Base-by-base conservation (phyloP, 305 asterid species). In the Lippia alba region DNA sequence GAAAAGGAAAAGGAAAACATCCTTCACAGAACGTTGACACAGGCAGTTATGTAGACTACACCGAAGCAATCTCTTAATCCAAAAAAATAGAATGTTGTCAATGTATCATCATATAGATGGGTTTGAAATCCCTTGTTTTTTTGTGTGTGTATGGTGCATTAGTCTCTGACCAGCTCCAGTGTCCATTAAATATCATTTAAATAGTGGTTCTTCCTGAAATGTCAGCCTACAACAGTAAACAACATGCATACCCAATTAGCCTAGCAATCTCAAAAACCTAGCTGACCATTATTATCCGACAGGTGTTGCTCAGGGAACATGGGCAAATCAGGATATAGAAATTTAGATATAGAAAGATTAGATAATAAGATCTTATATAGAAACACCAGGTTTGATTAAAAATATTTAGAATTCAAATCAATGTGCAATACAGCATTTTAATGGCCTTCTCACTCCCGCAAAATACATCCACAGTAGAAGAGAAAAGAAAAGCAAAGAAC, bases 181-280 rank as follows among this genome's bases (percentile, higher is more conserved):
- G 44, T 49, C 65, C 65, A 45, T 41, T 41, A 11, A 36, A 12
- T 54, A 71, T 17, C 68, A 64, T 59, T 51, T 51, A 40, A 41
- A 10, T 55, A 40, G 34, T 48, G 61, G n/a, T 72, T 56, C 36
- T 46, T 9, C 39, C 17, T 40, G 12, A 17, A 55, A 50, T 14
- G 12, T 53, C 71, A 58, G 56, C 70, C 73, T 65, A 57, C 61
- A 70, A 71, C 48, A 50, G 36, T 41, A 73, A 46, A 55, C 32
- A 34, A 50, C 45, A 33, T 6, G 33, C 40, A n/a, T 0, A 72
- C 44, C 18, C 69, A 56, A 70, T 63, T 49, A 18, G 14, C 39
- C 58, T 0, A 40, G 34, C 15, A 56, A 40, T 59, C 62, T 62
- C 54, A 34, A 40, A 56, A 50, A 44, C 51, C 55, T 33, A 48